phyloP scores from a whole-genome alignment of 306 rosid genomes.

The Malus orientalis region DNA sequence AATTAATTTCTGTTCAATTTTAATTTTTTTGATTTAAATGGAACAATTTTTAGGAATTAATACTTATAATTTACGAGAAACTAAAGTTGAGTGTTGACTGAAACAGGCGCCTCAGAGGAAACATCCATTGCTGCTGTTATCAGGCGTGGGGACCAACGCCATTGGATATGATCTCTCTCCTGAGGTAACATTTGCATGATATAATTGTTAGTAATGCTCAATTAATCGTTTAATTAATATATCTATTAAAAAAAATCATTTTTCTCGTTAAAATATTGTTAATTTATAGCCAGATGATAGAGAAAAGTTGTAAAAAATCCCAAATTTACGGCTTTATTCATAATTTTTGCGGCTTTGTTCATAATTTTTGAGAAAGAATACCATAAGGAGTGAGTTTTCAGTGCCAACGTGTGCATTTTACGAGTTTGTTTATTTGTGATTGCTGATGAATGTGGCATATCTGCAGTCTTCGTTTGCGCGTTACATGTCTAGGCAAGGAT shows the following conservation, averaged over 20 bases:
- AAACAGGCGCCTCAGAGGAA: conserved; percentile 77
- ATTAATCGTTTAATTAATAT: neutral
- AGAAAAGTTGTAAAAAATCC: neutral
- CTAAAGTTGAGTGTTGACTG: neutral
- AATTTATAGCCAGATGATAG: neutral
- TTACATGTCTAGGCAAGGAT: conserved; percentile 86
- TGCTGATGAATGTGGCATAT: conserved; percentile 11
- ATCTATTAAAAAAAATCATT: neutral
- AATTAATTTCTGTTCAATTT: neutral
- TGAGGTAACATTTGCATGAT: conserved; percentile 28
- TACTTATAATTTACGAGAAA: neutral
- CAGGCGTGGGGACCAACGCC: conserved; percentile 97
- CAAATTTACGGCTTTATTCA: neutral
- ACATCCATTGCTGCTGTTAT: conserved; percentile 76
- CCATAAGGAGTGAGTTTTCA: neutral
- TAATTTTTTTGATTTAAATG: neutral
- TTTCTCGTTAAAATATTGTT: neutral
- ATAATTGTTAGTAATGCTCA: neutral
- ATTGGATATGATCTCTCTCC: conserved; percentile 95
- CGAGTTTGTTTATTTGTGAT: neutral
- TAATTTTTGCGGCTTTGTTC: neutral
- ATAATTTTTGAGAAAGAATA: neutral
- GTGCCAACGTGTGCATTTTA: neutral
- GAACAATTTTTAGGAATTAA: neutral
- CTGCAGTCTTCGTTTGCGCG: conserved; percentile 96